Base-by-base conservation (phyloP, 768 basidiomycete genomes). In the Boletus sp. region DNA sequence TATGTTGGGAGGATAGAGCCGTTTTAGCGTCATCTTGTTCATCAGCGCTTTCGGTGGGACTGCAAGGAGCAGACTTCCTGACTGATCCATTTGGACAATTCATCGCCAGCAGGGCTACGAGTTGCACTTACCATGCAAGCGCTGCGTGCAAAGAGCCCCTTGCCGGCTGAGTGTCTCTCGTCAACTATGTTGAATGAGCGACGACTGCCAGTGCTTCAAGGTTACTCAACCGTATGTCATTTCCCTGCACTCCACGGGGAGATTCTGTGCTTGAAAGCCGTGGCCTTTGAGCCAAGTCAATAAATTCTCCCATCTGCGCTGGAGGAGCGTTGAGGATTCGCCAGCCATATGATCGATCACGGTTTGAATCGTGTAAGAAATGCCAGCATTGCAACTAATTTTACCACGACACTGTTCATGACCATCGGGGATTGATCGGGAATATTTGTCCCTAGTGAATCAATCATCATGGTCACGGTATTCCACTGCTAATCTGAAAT, bases 1-100 rank as follows among this genome's bases (percentile, higher is more conserved):
- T 37, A 57, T 30, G 45, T 65, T 45, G 1, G 67, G 46, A 35
- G 86, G 81, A 71, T 93, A 89, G 41, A 83, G 74, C 3, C 78
- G 74, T 24, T 72, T 69, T 35, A 97, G 78, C 0, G 94, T 94
- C 46, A 77, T 75, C 39, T 78, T 73, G 71, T 95, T 98, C 61
- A 96, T 73, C 60, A 97, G 72, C 0, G 86, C 85, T 12, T 72
- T 73, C 3, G 82, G 76, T 2, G 95, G 95, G 9, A 97, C 75
- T 5, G 77, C 78, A 68, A 97, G 83, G 20, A 98, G 72, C 0
- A 75, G 75, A 0, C 80, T 77, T 12, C 79, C 80, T 33, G 85
- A 80, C 72, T 85, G 65, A 47, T 75, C 35, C 32, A 54, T 45
- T 44, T 18, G 20, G 56, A 36, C 42, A 5, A 17, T 33, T 50